Base-by-base conservation (phyloP, 2,329 filamentous ascomycete genomes). In the Exophiala alcalophila region DNA sequence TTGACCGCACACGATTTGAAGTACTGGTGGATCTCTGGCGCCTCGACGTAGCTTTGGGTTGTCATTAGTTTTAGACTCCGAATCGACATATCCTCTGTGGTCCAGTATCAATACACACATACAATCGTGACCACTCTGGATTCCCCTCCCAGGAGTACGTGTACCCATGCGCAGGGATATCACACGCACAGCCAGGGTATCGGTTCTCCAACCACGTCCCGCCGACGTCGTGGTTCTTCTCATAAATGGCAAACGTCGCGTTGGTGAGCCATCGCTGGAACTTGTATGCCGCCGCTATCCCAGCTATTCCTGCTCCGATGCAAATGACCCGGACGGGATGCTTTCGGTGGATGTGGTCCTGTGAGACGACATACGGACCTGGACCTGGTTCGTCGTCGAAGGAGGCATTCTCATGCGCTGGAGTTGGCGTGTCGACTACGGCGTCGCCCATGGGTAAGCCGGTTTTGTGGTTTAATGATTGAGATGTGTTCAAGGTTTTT, bases 131-230 rank as follows among this genome's bases (percentile, higher is more conserved):
- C 83, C 83, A 87, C 52, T 84, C 70, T 0, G 73, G 76, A 44
- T 86, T 86, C 1, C 81, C 80, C 4, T 71, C 69, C 59, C 85
- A 86, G 0, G 77, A 79, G 4, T 76, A 76, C 56, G 85, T 81
- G 53, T 87, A 87, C 12, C 81, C 80, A 58, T 84, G 80, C 11
- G 29, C 20, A 7, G 44, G 44, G 20, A 44, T 34, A 23, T 43
- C 40, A 23, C 32, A 35, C 14, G 40, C 23, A 20, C 30, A 36
- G 14, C 31, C 23, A 5, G 56, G 57, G 35, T 59, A 62, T n/a
- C 42, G 28, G 38, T 61, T 61, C 43, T 57, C 54, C 8, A 50
- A 46, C 59, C 58, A 61, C 3, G 59, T 59, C 3, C 59, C 59
- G 5, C 59, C 59, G 9, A 61, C 30, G 5, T 58, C 57, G 7